Evolutionary conservation across 768 basidiomycete species (phyloP), one percentile per base, ranked within the genome.

Genomic region (Naganishia vaughanmartiniae): DNA sequence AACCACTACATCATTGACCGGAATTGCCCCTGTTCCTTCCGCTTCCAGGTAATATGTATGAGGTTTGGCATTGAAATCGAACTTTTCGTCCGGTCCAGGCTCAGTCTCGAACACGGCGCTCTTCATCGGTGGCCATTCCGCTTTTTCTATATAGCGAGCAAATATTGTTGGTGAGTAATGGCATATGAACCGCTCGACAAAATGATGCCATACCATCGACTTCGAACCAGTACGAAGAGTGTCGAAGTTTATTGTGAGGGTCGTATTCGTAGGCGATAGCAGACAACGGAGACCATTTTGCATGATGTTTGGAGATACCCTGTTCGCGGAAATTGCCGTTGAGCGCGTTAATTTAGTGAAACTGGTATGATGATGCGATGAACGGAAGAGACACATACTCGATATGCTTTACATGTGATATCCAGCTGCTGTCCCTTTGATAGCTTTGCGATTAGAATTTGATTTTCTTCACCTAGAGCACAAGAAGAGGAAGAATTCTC

Each of bases 281-380:
- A 1, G 93, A 90, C 71, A 93, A 91, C 15, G 96, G 95, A 0
- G 93, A 95, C 92, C 95, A 99, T 83, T 99, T 99, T 15, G 96
- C 93, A 78, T 99, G 96, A 80, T 96, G 93, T 84, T 97, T 97
- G 4, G 95, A 93, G 71, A 96, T 89, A 51, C 95, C 95, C 95
- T 97, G 76, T 17, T 63, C 12, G 46, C 30, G 11, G 54, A 39
- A 34, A 36, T 31, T n/a, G 2, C 36, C 30, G 12, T 33, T 48
- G 45, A 55, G 0, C 1, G 34, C 9, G 42, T 9, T 36, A 21
- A 6, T 36, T 42, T 34, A 65, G 7, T 26, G 21, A 39, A 24
- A 73, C 31, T 65, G 54, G 54, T 39, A 69, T 26, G 34, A 68
- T 66, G 54, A 68, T 67, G 33, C n/a, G 19, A 57, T 19, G 39